Base-by-base conservation (phyloP, 176 grass and related monocot genomes). In the Bromus sterilis region DNA sequence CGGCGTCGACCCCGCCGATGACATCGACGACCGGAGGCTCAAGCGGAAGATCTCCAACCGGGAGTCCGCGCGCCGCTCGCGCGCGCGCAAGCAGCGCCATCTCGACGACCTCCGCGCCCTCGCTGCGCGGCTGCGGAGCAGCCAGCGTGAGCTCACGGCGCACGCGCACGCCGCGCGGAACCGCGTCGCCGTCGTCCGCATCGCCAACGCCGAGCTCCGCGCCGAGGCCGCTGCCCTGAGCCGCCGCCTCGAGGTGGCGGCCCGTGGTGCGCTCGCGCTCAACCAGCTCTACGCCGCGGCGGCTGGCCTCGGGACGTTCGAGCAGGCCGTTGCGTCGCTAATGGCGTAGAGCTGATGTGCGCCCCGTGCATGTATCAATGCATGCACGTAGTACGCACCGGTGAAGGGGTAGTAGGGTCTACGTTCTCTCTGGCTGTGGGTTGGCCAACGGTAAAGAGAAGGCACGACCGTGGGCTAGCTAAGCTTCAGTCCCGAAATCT, bases 21-120 rank as follows among this genome's bases (percentile, higher is more conserved):
- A 58, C 40, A 26, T 13, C 16, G 83, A 80, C 25, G 79, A 80
- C 63, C 78, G 81, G 62, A 83, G 83, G 25, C 87, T 91, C 26
- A 86, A 66, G 63, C 92, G 95, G 28, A 87, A 83, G 89, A 83
- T 94, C 31, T 97, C 92, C 25, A 97, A 97, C 90, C 92, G 95
- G 53, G 85, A 89, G 87, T 97, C 95, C 0, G 92, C 95, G 24
- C 90, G 90, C 51, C 85, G 92, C 2, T 97, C 88, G 6, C 88
- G 95, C 56, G 85, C 80, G 42, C 84, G 90, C 56, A 97, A 97
- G 92, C 86, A 89, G 81, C 86, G 56, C 28, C 75, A 78, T 83
- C 72, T 94, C 57, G 81, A 92, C 39, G 92, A 86, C 56, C 84
- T 90, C 53, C 74, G 80, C 7, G 31, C 4, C 24, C 26, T 25